Conservation (phyloP, 495 filamentous ascomycete genomes). For the Tuber magnatum region DNA sequence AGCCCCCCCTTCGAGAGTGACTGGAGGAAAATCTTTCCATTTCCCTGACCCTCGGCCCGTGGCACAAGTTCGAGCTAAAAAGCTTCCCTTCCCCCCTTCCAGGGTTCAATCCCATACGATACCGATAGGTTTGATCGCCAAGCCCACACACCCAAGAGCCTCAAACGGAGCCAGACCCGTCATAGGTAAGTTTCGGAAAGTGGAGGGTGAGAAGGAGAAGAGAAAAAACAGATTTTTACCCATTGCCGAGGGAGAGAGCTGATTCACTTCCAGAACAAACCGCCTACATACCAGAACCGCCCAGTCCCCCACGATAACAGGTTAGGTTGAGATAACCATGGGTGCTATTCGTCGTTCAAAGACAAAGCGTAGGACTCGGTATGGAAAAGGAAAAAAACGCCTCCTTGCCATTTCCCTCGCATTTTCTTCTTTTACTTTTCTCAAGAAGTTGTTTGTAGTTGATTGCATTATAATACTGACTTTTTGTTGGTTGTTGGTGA, state of each 20-base stretch:
- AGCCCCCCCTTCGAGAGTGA: neutral
- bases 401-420: neutral
- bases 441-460: neutral
- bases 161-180: neutral
- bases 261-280: neutral
- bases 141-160: neutral
- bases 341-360: conserved; percentile 52
- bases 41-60: conserved; percentile 43
- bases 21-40: conserved; percentile 42
- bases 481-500: neutral
- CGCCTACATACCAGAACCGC: neutral
- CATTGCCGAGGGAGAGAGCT: neutral
- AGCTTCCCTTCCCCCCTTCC: conserved; percentile 41
- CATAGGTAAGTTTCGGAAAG: conserved; percentile 14
- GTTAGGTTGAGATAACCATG: conserved; percentile 43
- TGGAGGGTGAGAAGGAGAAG: conserved; percentile 39
- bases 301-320: neutral
- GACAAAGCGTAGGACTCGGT: conserved; percentile 57
- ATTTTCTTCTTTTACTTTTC: conserved; percentile 3
- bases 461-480: neutral
- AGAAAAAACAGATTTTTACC: conserved; percentile 3
- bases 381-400: conserved; percentile 15
- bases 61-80: conserved; percentile 18
- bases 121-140: neutral
- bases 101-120: conserved; percentile 32